Percentiles rank a stretch among this genome's conserved stretches.
phyloP scores from a whole-genome alignment of 2,329 filamentous ascomycete genomes.

The Venturia nashicola region DNA sequence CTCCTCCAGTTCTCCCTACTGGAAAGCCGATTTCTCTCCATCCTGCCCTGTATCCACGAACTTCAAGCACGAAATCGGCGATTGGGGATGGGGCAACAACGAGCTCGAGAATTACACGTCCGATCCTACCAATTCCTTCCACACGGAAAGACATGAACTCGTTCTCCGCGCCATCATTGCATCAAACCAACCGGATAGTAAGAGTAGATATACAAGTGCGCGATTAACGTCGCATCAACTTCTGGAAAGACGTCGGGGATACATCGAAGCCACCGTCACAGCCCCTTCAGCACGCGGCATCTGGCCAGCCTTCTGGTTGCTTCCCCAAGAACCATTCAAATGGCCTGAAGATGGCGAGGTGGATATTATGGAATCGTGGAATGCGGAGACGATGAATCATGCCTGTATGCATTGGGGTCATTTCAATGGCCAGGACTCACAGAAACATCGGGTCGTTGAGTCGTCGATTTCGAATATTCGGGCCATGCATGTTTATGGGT shows the following conservation, averaged over 20 bases:
- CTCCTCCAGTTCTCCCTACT: neutral
- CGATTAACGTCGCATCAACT: conserved; percentile 42
- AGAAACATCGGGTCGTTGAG: conserved; percentile 44
- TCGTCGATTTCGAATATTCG: conserved; percentile 38
- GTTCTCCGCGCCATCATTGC: conserved; percentile 40
- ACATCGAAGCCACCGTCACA: conserved; percentile 38
- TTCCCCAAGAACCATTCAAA: conserved; percentile 44
- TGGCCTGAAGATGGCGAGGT: conserved; percentile 50
- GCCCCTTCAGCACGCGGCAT: conserved; percentile 44
- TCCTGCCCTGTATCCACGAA: conserved; percentile 35
- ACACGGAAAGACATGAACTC: conserved; percentile 39
- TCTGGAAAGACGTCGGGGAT: conserved; percentile 38
- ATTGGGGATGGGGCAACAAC: conserved; percentile 51
- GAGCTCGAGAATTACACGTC: conserved; percentile 47
- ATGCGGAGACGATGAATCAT: conserved; percentile 43
- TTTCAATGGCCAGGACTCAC: conserved; percentile 39
- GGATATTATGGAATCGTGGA: conserved; percentile 51
- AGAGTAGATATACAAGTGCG: conserved; percentile 37
- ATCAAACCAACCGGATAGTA: conserved; percentile 22
- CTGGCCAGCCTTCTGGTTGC: conserved; percentile 51
- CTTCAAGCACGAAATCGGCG: conserved; percentile 44
- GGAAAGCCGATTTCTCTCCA: conserved; percentile 29
- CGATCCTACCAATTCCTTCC: conserved; percentile 39
- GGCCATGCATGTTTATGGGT: conserved; percentile 40
- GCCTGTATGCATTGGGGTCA: conserved; percentile 49